These are phyloP conservation scores for Boletus edulis DNA, from an alignment of 768 basidiomycete species.

Conservation along the genomic window DNA sequence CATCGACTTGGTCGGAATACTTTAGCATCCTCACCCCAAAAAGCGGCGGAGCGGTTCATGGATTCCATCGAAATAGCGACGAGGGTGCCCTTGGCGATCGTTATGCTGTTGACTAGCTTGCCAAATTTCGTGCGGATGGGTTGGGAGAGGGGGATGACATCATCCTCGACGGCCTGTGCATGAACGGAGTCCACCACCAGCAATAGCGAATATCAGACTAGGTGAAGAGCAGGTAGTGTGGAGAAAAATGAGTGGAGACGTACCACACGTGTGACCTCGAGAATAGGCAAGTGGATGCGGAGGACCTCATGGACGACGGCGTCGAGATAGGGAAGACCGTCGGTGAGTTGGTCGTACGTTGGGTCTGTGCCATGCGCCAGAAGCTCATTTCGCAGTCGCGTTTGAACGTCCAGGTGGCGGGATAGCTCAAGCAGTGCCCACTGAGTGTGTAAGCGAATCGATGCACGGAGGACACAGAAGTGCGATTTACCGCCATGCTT, in stretches of 20 bases:
- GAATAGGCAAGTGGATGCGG: constrained; percentile 40
- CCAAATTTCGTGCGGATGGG: constrained; percentile 45
- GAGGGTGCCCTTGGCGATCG: constrained; percentile 45
- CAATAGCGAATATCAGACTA: not conserved
- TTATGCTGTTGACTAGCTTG: constrained; percentile 34
- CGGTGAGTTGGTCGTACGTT: not conserved
- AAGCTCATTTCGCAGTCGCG: not conserved
- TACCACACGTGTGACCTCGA: constrained; percentile 16
- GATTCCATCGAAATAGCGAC: constrained; percentile 42
- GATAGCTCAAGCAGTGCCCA: not conserved
- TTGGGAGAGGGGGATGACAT: constrained; percentile 51
- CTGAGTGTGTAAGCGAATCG: not conserved
- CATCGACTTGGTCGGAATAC: constrained; percentile 64
- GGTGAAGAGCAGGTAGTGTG: constrained; percentile 31
- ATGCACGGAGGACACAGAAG: not conserved
- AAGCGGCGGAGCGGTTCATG: constrained; percentile 47
- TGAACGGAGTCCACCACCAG: not conserved
- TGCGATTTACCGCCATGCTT: not conserved
- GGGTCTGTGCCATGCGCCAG: not conserved
- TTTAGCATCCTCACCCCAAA: constrained; percentile 61
- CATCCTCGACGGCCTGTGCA: constrained; percentile 48
- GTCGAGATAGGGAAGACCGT: not conserved
- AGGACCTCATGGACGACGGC: constrained; percentile 39
- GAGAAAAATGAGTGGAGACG: not conserved
- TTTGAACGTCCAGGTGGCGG: not conserved